Conservation (phyloP, 768 basidiomycete genomes). For the Macrolepiota fuliginosa region DNA sequence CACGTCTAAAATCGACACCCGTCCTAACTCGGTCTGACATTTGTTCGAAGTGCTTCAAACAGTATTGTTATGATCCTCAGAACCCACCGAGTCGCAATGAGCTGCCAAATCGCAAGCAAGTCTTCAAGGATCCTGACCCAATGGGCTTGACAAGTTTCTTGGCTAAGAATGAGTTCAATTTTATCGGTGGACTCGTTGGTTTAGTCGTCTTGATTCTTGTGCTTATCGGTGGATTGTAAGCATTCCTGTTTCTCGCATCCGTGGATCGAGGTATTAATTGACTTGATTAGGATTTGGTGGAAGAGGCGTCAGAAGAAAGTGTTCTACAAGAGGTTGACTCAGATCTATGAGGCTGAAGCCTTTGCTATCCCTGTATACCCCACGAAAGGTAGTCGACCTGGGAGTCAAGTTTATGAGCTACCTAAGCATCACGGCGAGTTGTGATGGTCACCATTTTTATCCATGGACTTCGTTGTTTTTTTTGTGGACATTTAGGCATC, state of each 20-base stretch:
- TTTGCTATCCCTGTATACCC: background rate
- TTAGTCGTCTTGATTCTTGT: constrained; percentile 36
- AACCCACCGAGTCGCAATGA: constrained; percentile 39
- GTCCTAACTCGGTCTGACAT: constrained; percentile 35
- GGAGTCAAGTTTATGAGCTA: background rate
- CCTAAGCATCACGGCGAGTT: constrained; percentile 2
- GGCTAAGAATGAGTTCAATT: constrained; percentile 37
- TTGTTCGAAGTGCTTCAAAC: constrained; percentile 45
- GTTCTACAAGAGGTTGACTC: constrained; percentile 8
- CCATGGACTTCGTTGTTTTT: background rate
- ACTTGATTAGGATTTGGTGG: constrained; percentile 25
- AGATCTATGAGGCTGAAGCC: constrained; percentile 8
- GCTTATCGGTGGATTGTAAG: constrained; percentile 38
- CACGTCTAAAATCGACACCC: constrained; percentile 37
- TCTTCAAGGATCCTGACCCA: constrained; percentile 56
- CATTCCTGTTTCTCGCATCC: constrained; percentile 10
- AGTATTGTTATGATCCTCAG: constrained; percentile 52
- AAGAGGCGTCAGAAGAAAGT: constrained; percentile 19
- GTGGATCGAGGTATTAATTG: background rate
- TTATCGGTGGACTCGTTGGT: constrained; percentile 49
- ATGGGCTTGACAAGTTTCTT: constrained; percentile 46
- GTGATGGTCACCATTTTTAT: background rate
- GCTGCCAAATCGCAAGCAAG: constrained; percentile 43
- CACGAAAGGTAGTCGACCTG: background rate
- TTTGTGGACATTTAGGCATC: background rate